Base-by-base conservation (phyloP, 371 early-diverging fungal species). In the Rhizopus stolonifer region DNA sequence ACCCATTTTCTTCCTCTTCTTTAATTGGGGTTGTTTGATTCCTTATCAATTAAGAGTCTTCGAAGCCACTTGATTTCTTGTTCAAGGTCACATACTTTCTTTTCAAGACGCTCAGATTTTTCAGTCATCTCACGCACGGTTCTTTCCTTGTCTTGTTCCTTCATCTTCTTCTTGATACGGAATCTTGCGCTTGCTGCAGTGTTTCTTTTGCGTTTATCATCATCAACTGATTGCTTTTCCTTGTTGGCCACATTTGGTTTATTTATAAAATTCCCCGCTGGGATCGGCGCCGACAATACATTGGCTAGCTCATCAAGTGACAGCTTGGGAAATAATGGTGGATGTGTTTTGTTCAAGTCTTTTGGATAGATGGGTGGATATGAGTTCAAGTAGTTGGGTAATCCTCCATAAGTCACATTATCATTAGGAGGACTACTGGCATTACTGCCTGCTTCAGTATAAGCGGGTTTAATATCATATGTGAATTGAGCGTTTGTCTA, bases 131-230 rank as follows among this genome's bases (percentile, higher is more conserved):
- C 90, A 45, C 79, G 72, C 6, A 93, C 91, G 0, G 84, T 87
- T 44, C 75, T 73, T 69, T 93, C 91, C 44, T 94, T 73, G 8
- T 79, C 83, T 77, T 90, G 86, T 64, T 94, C 95, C 43, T 86
- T 82, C 54, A 77, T 56, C 59, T 92, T 91, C 67, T 95, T 96
- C 81, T 93, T 93, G 34, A 92, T 79, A 3, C 97, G 84, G 80
- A 96, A 96, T 23, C 97, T 75, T 4, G 95, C 95, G 1, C 93
- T 92, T 0, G 96, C 96, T 4, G 89, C 92, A 2, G 95, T 96
- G 74, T 96, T 96, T 26, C 95, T 78, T 22, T 83, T 74, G 34
- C 96, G 81, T 70, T 94, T 94, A 62, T 94, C 95, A 40, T 86
- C 89, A 51, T 85, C 86, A 19, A 43, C 24, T 4, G 46, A 13